Conservation (phyloP, 2,329 filamentous ascomycete species). For the Cercospora brassicicola region DNA sequence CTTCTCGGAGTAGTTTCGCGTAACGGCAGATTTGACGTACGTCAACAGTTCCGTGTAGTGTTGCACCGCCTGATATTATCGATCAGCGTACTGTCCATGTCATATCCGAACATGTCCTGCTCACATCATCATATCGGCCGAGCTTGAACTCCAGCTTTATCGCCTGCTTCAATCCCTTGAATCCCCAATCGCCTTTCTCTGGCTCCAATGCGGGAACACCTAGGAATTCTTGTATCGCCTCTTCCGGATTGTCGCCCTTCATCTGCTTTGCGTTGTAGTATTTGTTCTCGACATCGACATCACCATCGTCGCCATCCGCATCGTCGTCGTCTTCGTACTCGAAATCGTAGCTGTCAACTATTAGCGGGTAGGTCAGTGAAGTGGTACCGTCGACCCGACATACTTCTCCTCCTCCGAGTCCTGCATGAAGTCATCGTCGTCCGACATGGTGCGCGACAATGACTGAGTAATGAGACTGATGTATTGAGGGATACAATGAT, state of each 20-base stretch:
- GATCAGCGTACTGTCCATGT: conserved; percentile 26
- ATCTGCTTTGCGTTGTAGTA: conserved; percentile 99
- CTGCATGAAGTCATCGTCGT: conserved; percentile 90
- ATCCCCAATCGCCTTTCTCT: conserved; percentile 97
- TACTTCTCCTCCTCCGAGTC: conserved; percentile 86
- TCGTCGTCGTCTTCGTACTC: conserved; percentile 95
- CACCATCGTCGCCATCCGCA: conserved; percentile 81
- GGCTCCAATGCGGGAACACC: conserved; percentile 78
- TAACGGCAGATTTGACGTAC: conserved; percentile 95
- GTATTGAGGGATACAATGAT: not conserved
- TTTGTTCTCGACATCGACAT: conserved; percentile 97
- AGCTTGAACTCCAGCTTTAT: conserved; percentile 96
- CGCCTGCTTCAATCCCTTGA: conserved; percentile 96
- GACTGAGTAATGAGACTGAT: not conserved
- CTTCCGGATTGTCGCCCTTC: conserved; percentile 80
- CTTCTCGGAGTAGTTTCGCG: conserved; percentile 97
- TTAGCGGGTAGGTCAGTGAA: not conserved
- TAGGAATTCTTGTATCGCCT: conserved; percentile 90
- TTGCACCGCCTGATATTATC: conserved; percentile 67
- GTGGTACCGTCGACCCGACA: conserved; percentile 30
- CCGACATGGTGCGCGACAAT: conserved; percentile 62
- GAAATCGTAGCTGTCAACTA: conserved; percentile 73
- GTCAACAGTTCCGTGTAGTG: conserved; percentile 95
- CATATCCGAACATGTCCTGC: conserved; percentile 11
- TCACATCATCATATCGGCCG: conserved; percentile 79